Evolutionary conservation across 163 green algal species (phyloP).

Genomic region (Chlamydomonas reinhardtii): DNA sequence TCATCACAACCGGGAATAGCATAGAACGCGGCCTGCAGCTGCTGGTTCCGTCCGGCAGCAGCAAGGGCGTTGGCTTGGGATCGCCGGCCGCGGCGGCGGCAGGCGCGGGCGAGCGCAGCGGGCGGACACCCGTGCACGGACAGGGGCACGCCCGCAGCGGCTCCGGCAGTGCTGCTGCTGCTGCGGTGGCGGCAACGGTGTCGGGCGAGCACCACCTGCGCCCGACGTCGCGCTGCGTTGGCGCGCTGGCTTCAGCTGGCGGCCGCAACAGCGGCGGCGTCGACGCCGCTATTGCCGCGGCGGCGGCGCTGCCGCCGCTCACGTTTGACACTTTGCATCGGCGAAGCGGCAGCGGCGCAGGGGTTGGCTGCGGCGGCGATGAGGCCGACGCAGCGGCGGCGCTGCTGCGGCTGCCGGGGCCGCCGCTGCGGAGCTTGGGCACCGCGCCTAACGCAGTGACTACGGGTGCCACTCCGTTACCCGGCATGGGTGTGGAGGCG

Average conservation of each 20-base stretch:
- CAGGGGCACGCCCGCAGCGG: no score
- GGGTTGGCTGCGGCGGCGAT: not conserved
- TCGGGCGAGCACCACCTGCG: no score
- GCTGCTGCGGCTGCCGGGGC: not conserved
- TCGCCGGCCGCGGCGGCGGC: not conserved
- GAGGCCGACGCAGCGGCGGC: not conserved
- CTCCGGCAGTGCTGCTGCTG: no score
- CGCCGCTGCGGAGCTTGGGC: not conserved
- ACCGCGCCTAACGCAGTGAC: conserved; percentile 28
- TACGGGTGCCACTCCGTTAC: not conserved
- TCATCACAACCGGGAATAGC: conserved; percentile 45
- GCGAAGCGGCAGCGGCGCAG: no score
- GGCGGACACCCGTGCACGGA: no score
- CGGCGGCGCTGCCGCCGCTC: not conserved
- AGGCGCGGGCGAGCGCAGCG: no score
- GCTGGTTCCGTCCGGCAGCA: not conserved
- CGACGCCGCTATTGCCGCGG: no score
- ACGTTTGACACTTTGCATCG: no score
- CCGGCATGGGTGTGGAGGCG: not conserved
- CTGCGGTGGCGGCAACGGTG: no score
- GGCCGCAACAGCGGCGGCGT: no score
- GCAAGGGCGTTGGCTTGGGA: not conserved
- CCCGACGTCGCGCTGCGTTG: no score
- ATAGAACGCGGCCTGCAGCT: conserved; percentile 26
- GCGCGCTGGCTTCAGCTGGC: no score